Conservation (phyloP, 2,329 filamentous ascomycete species). For the Hymenoscyphus fraxineus region DNA sequence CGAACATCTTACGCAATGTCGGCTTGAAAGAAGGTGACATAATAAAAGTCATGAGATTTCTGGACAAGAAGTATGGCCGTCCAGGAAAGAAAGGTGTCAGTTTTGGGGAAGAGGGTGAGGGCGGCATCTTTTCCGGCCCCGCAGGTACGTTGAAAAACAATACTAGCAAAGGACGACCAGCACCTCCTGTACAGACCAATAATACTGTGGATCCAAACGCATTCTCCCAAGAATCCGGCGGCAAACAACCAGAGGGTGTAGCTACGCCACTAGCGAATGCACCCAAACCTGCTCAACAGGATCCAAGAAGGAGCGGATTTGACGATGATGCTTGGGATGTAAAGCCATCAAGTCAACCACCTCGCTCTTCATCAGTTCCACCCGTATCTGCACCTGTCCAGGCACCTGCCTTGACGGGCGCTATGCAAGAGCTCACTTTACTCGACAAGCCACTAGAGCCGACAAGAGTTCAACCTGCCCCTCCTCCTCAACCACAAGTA, state of each 20-base stretch:
- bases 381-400: constrained; percentile 36
- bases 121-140: constrained; percentile 85
- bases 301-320: constrained; percentile 61
- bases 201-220: constrained; percentile 85
- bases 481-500: constrained; percentile 27
- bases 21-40: constrained; percentile 97
- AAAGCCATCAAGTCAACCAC: constrained; percentile 60
- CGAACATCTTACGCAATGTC: constrained; percentile 75
- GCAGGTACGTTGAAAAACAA: constrained; percentile 92
- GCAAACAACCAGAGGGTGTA: constrained; percentile 42
- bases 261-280: constrained; percentile 43
- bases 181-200: constrained; percentile 79
- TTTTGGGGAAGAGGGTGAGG: constrained; percentile 53
- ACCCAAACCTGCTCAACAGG: constrained; percentile 44
- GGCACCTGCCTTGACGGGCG: constrained; percentile 58
- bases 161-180: constrained; percentile 84
- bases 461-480: constrained; percentile 38
- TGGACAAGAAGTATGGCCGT: constrained; percentile 78
- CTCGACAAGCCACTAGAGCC: constrained; percentile 57
- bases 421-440: constrained; percentile 66
- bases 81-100: constrained; percentile 52
- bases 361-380: constrained; percentile 40
- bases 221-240: constrained; percentile 59
- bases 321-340: constrained; percentile 98
- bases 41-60: constrained; percentile 83